Conservation (phyloP, 23 red algal species). For the Agarophyton chilense region DNA sequence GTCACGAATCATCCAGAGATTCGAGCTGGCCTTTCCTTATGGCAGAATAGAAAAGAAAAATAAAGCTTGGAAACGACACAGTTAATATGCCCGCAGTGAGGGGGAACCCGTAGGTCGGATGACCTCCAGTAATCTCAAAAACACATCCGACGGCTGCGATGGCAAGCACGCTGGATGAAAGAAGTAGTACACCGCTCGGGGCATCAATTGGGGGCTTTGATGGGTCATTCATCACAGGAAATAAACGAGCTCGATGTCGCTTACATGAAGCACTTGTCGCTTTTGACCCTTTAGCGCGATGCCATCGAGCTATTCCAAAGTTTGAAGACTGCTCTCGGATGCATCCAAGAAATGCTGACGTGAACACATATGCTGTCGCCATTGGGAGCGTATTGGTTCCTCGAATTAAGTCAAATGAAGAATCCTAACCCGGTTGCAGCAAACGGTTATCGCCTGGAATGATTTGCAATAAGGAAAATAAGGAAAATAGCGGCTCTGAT, state of each 20-base stretch:
- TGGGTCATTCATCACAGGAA: neutral
- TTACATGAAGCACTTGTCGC: neutral
- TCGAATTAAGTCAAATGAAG: too few relatives aligned
- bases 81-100: slow-evolving; percentile 76
- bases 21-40: slow-evolving; percentile 86
- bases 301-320: neutral
- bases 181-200: slow-evolving; percentile 74
- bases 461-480: too few relatives aligned
- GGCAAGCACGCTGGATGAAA: slow-evolving; percentile 83
- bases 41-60: slow-evolving; percentile 90
- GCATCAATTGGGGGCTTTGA: slow-evolving; percentile 55
- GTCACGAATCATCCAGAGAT: slow-evolving; percentile 52
- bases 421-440: too few relatives aligned
- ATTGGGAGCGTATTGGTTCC: neutral
- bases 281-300: neutral
- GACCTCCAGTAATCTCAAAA: slow-evolving; percentile 87
- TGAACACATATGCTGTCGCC: neutral
- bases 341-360: neutral
- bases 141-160: slow-evolving; percentile 95
- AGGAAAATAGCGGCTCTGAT: too few relatives aligned
- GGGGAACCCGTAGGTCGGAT: slow-evolving; percentile 77
- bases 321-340: neutral
- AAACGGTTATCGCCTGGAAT: too few relatives aligned
- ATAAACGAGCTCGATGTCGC: neutral
- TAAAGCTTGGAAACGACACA: slow-evolving; percentile 75